Evolutionary conservation across 176 grass and related monocot genomes (phyloP), one percentile per base, ranked within the genome.

Genomic region (Pontederia crassipes): DNA sequence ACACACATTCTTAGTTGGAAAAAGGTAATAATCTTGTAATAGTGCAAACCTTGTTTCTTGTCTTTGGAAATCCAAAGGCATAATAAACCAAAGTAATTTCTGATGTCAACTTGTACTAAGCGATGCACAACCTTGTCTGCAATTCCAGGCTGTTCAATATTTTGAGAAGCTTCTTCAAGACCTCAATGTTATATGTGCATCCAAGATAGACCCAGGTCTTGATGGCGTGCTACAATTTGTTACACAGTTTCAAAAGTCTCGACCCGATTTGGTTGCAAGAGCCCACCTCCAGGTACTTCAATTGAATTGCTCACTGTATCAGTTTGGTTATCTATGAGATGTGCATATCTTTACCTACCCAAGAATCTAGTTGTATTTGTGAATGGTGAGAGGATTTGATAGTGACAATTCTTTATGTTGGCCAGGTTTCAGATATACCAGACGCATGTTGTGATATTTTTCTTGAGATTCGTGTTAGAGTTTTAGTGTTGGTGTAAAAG

Each of bases 81-180:
- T 40, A 24, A 24, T 24, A 40, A 40, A 40, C 32, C 1, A 7
- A 12, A 51, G 54, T 65, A 48, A 14, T 8, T 14, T 6, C 17
- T 29, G 14, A 15, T 35, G 1, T 54, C 48, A 14, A 13, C 55
- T 55, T 54, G 14, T 11, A 14, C 9, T 17, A 17, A 16, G 12
- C 48, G 10, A 64, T 46, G 13, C 16, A 46, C 50, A 8, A 28
- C 61, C 56, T 29, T 47, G 49, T 68, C 24, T 77, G 54, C 65
- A 52, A 7, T 88, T 82, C 49, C 81, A 97, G 93, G 87, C 81
- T 80, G 61, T 85, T 46, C 64, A 45, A 51, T 97, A 97, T 72
- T 91, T 88, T 81, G 87, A 91, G 74, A 97, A 88, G 84, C 93
- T 97, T 72, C 59, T 97, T 60, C 76, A 80, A 81, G 87, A 91